Evolutionary conservation across 2,329 filamentous ascomycete genomes (phyloP), one percentile per base, ranked within the genome.

Genomic region (Byssochlamys sp.): DNA sequence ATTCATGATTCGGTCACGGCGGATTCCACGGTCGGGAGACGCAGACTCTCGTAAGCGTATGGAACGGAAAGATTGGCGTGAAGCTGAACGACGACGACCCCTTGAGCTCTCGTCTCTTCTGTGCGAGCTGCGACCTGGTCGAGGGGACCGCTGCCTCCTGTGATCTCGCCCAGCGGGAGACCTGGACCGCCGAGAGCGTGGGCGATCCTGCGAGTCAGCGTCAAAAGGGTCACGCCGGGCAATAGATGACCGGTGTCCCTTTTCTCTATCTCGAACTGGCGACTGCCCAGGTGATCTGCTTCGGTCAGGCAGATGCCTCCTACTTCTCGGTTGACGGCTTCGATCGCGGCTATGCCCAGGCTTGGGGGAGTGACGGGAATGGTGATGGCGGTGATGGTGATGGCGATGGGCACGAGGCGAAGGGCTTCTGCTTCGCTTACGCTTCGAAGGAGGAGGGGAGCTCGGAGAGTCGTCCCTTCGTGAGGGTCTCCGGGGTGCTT

Each of bases 351-450:
- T 71, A 59, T 70, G 67, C 58, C 68, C 66, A 39, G 67, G 64
- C 39, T 69, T 70, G 48, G 66, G 62, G 56, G 59, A 59, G 51
- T 57, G 65, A 54, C 54, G 61, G 59, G 57, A 65, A 50, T 60
- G 63, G 57, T 61, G 61, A 56, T 58, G 59, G 19, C 62, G 63
- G 28, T 61, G 62, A 29, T 66, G 64, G 33, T 66, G 67, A 53
- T 65, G 66, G 26, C 61, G 67, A 56, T 65, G 66, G 39, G 62
- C 63, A 52, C 64, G 65, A 51, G 71, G 72, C 29, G 75, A 76
- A 56, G 72, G 72, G 61, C 73, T 76, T 57, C 72, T 70, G 57
- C 70, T 76, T 60, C 73, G 70, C 62, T 71, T 71, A 54, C 73
- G 69, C 67, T 75, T 74, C 31, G 64, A 64, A 56, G 69, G 65